Percentiles rank a stretch among this genome's conserved stretches.
Conservation (phyloP, 208 protist species). For the Crithidia thermophila region DNA sequence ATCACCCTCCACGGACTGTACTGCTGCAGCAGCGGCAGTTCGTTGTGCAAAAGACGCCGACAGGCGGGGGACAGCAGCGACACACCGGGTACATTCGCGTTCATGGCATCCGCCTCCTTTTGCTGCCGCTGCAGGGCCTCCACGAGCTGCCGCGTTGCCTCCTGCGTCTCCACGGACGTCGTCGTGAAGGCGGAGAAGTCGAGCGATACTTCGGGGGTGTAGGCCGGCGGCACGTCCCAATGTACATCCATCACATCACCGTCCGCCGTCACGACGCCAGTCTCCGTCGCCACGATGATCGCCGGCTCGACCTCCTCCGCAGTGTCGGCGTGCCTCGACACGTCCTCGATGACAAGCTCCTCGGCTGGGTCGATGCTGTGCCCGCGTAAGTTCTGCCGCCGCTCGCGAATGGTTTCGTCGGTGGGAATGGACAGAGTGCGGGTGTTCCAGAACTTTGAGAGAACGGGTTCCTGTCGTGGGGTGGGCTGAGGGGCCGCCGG, state of each 20-base stretch:
- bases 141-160: slow-evolving; percentile 40
- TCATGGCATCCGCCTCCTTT: not conserved
- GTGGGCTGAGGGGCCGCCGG: slow-evolving; percentile 14
- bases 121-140: slow-evolving; percentile 31
- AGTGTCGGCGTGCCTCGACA: too few species aligned
- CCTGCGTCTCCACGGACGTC: slow-evolving; percentile 55
- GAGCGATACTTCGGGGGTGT: slow-evolving; percentile 49
- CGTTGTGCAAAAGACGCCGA: slow-evolving; percentile 59
- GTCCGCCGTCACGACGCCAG: slow-evolving; percentile 4
- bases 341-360: not conserved
- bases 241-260: slow-evolving; percentile 14
- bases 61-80: slow-evolving; percentile 47
- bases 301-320: not conserved
- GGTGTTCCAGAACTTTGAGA: slow-evolving; percentile 18
- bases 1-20: slow-evolving; percentile 69
- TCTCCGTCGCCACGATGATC: not conserved
- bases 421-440: slow-evolving; percentile 9
- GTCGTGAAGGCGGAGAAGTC: slow-evolving; percentile 77
- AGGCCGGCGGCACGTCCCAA: slow-evolving; percentile 38
- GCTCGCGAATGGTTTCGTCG: slow-evolving; percentile 5
- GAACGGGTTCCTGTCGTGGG: not conserved
- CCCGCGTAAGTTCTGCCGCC: not conserved
- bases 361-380: not conserved
- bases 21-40: slow-evolving; percentile 64
- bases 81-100: slow-evolving; percentile 23